phyloP scores from a whole-genome alignment of 768 basidiomycete genomes.

The Harrya chromipes region DNA sequence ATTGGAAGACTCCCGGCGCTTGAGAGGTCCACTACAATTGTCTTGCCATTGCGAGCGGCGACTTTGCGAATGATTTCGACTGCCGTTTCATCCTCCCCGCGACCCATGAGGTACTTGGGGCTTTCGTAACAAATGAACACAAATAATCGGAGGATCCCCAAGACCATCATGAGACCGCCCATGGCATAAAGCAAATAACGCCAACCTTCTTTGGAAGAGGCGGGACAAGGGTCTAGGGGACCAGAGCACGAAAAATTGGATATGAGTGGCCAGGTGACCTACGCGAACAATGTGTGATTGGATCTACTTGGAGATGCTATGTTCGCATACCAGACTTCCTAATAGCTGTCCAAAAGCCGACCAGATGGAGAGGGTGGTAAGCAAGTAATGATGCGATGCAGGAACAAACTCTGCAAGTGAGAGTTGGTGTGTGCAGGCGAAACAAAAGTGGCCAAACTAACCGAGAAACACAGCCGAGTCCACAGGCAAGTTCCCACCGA shows the following conservation, averaged over 20 bases:
- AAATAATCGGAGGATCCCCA: slow-evolving; percentile 63
- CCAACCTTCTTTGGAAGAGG: slow-evolving; percentile 66
- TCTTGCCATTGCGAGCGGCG: slow-evolving; percentile 57
- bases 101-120: slow-evolving; percentile 70
- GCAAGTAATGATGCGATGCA: slow-evolving; percentile 67
- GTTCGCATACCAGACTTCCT: slow-evolving; percentile 42
- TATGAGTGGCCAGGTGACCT: slow-evolving; percentile 74
- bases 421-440: not conserved
- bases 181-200: slow-evolving; percentile 71
- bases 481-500: slow-evolving; percentile 72
- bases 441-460: slow-evolving; percentile 25
- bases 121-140: slow-evolving; percentile 66
- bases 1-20: slow-evolving; percentile 18
- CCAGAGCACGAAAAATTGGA: slow-evolving; percentile 61
- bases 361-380: slow-evolving; percentile 75
- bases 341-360: slow-evolving; percentile 77
- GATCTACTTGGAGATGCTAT: not conserved
- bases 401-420: slow-evolving; percentile 58
- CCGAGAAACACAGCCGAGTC: slow-evolving; percentile 76
- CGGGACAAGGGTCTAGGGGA: slow-evolving; percentile 47
- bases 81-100: slow-evolving; percentile 59
- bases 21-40: slow-evolving; percentile 47
- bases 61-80: slow-evolving; percentile 60
- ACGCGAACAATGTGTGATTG: not conserved
- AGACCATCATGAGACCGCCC: slow-evolving; percentile 65